Evolutionary conservation across 768 basidiomycete genomes (phyloP).

Genomic region (Suillus discolor): DNA sequence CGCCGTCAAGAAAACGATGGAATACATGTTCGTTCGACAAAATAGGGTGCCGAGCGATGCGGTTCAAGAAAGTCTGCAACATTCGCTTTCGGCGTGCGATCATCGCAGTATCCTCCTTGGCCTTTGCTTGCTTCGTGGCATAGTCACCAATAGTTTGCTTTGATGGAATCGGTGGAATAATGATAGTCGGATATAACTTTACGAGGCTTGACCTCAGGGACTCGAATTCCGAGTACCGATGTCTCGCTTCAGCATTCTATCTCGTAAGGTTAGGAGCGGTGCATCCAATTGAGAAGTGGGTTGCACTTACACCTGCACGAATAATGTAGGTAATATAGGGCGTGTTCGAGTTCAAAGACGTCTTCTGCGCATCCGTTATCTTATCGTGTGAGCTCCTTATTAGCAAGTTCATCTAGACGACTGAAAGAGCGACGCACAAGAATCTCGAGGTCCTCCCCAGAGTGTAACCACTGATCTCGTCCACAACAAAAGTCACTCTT

Average conservation of each 20-base stretch:
- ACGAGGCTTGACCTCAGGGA: conserved; percentile 81
- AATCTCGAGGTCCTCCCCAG: conserved; percentile 82
- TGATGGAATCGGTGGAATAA: conserved; percentile 96
- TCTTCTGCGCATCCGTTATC: conserved; percentile 98
- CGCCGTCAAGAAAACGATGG: conserved; percentile 93
- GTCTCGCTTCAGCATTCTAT: conserved; percentile 79
- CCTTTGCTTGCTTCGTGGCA: conserved; percentile 94
- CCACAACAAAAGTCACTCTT: conserved; percentile 82
- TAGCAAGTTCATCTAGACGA: not conserved
- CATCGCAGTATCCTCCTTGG: conserved; percentile 92
- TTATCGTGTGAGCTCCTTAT: conserved; percentile 36
- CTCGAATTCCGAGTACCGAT: conserved; percentile 98
- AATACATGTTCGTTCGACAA: conserved; percentile 95
- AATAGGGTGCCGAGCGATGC: conserved; percentile 89
- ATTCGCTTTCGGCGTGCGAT: conserved; percentile 92
- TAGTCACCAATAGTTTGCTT: conserved; percentile 97
- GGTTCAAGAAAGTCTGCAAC: conserved; percentile 93
- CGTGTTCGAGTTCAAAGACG: conserved; percentile 81
- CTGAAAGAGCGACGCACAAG: conserved; percentile 48
- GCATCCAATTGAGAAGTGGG: conserved; percentile 9
- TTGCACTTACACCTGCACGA: conserved; percentile 69
- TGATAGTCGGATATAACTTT: conserved; percentile 92
- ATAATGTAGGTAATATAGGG: conserved; percentile 97
- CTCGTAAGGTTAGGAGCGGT: conserved; percentile 14
- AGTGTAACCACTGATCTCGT: conserved; percentile 77